Evolutionary conservation across 1,284 basidiomycete genomes (phyloP), one percentile per base, ranked within the genome.

Genomic region (Cryptococcus depauperatus): DNA sequence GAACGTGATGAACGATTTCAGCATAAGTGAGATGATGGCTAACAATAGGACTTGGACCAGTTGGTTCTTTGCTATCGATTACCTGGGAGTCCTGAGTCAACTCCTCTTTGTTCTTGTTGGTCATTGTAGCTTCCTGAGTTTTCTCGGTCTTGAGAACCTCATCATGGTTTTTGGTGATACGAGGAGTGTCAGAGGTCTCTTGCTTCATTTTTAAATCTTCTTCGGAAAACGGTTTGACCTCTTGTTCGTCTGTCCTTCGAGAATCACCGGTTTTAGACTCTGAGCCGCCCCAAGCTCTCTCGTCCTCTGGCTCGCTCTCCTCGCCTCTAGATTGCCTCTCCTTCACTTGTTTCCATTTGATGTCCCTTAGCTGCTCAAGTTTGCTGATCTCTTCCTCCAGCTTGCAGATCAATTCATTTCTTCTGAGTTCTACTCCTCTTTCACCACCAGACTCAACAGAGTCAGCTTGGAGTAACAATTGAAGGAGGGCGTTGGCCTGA

Each of bases 401-500:
- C 35, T 61, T 61, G 48, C 68, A 71, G 34, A 85, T 83, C 4
- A 83, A 72, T 9, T 70, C 71, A 64, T 79, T 77, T 44, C 84
- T 68, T 48, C 68, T 71, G n/a, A 73, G 71, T 34, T 83, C 72
- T 14, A 87, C 76, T 3, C 65, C 67, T 41, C 69, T 62, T 50
- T 80, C 75, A 0, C 83, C 84, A 55, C 74, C 75, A 52, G 78
- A 82, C 52, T 82, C 77, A 4, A 85, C 75, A 0, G 74, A 78
- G 55, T 87, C 84, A 5, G 85, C 74, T 47, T 74, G 72, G 35
- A 79, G 75, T 26, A 86, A 70, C 10, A 86, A 65, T 43, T 77
- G 76, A 42, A 78, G 76, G 43, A 85, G 72, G 18, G 74, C 73
- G 52, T 82, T 75, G 47, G 80, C 77, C 61, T 80, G 80, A 43